phyloP scores from a whole-genome alignment of 83 land plant genomes.

The Isoetes engelmannii region DNA sequence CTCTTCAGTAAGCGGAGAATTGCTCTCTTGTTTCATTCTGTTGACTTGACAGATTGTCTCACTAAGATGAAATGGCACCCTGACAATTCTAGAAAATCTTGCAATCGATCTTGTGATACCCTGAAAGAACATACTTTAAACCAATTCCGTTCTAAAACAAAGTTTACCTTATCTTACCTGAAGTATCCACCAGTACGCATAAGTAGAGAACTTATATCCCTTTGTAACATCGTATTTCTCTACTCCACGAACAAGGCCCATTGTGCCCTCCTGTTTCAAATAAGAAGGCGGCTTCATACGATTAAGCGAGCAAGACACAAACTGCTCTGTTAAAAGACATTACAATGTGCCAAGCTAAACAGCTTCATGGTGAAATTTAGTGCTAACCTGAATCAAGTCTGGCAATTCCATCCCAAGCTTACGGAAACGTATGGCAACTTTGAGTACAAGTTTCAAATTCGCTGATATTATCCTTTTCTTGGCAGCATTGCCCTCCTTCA shows the following conservation, averaged over 20 bases:
- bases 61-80: slow-evolving; percentile 11
- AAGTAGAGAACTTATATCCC: slow-evolving; percentile 79
- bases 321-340: neutral
- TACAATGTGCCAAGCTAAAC: neutral
- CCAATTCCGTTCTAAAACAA: neutral
- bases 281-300: neutral
- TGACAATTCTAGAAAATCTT: slow-evolving; percentile 4
- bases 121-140: neutral
- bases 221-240: slow-evolving; percentile 74
- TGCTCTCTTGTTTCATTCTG: neutral
- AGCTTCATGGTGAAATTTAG: slow-evolving; percentile 4
- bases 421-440: slow-evolving; percentile 65
- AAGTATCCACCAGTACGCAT: slow-evolving; percentile 90
- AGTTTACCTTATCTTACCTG: slow-evolving; percentile 32
- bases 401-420: slow-evolving; percentile 61
- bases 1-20: slow-evolving; percentile 4
- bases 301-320: neutral
- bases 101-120: slow-evolving; percentile 11
- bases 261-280: slow-evolving; percentile 60
- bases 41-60: neutral
- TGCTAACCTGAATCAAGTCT: slow-evolving; percentile 71
- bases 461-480: slow-evolving; percentile 54
- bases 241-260: slow-evolving; percentile 58
- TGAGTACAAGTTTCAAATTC: slow-evolving; percentile 67
- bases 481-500: slow-evolving; percentile 49